A percentile compares a stretch with the other conserved stretches of the same genome.
Conservation (phyloP, 2,329 filamentous ascomycete species). For the Scedosporium minutisporum region DNA sequence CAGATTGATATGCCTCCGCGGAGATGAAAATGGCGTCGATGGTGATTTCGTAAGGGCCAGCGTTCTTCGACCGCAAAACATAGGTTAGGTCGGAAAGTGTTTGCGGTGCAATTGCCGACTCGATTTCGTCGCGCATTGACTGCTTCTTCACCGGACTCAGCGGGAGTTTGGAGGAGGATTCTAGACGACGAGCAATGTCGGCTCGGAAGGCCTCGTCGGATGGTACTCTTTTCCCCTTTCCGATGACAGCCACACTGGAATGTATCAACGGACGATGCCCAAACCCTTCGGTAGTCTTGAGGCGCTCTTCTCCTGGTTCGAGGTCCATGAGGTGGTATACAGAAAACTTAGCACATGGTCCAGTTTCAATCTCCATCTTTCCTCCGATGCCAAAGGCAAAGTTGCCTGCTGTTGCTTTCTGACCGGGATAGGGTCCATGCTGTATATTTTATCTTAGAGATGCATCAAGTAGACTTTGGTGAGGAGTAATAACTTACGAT, state of each 20-base stretch:
- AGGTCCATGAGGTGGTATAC: constrained; percentile 41
- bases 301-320: constrained; percentile 15
- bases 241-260: background rate
- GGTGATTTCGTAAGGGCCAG: constrained; percentile 41
- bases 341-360: constrained; percentile 32
- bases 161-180: background rate
- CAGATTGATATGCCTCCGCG: constrained; percentile 19
- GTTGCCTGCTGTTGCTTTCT: constrained; percentile 43
- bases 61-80: constrained; percentile 39
- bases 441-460: constrained; percentile 8
- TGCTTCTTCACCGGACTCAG: background rate
- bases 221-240: background rate
- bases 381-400: constrained; percentile 28
- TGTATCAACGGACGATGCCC: background rate
- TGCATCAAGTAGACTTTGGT: constrained; percentile 12
- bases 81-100: constrained; percentile 24
- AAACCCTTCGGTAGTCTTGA: background rate
- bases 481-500: constrained; percentile 22
- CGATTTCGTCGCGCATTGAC: background rate
- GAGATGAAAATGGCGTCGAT: constrained; percentile 39
- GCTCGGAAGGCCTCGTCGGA: background rate
- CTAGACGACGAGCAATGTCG: background rate
- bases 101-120: constrained; percentile 4
- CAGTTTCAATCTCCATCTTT: constrained; percentile 16
- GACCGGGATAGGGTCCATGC: constrained; percentile 37